Evolutionary conservation across 1,139 yeast genomes (phyloP), one percentile per base, ranked within the genome.

Genomic region (Debaryomyces subglobosus): DNA sequence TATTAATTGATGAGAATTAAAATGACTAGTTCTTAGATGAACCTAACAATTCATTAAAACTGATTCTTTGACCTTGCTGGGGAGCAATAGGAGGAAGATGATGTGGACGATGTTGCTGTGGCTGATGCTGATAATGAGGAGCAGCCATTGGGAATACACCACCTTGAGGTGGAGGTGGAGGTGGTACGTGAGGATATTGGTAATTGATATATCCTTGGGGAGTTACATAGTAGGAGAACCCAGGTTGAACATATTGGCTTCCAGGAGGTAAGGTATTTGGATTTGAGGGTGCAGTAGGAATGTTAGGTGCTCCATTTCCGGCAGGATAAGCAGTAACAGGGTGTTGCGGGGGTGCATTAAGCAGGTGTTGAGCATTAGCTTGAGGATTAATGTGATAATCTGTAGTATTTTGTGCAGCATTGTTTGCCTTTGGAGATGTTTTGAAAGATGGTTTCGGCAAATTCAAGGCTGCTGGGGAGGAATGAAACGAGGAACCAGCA

Each of bases 401-500:
- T 45, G 36, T 36, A 33, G 27, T 41, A 8, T 44, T 45, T 37
- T 59, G 56, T 3, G 30, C 21, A n/a, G 44, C 30, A 16, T 23
- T 9, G 15, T 33, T 18, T 13, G 40, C 20, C 49, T 64, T 67
- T 2, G 72, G 71, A 10, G 72, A 64, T 1, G 65, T 60, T 52
- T 66, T 70, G 58, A 81, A 81, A 3, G 82, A 72, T 6, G 85
- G 85, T 55, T 79, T 81, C 27, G 85, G 85, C 52, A 81, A 71
- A 34, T 79, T 77, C 53, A 79, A 65, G 3, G 85, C 84, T 38
- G 80, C 81, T 0, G 85, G 85, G 16, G 84, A 78, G 20, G 81
- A 76, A 61, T 78, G 82, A 59, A 81, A 81, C 36, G 84, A 77
- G 37, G 84, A 77, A 15, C 85, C 85, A 46, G 85, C 85, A 62